Evolutionary conservation across 2,329 filamentous ascomycete species (phyloP), one percentile per base, ranked within the genome.

Genomic region (Tolypocladium amazonense): DNA sequence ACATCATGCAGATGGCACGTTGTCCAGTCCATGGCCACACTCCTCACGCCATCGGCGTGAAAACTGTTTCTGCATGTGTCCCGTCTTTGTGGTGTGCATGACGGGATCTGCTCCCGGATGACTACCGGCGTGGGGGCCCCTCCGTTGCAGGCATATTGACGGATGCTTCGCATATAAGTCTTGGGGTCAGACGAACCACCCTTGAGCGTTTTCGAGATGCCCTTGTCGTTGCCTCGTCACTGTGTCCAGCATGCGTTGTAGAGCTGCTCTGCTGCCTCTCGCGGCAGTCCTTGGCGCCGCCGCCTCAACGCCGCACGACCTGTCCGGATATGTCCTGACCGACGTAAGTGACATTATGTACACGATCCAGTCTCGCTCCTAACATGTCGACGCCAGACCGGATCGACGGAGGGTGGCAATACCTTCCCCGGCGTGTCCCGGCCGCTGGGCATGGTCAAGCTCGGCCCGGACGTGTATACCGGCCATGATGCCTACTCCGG

Each of bases 401-500:
- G 78, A 33, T 73, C 77, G 3, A 69, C 71, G 6, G 71, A 70
- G 60, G 78, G 78, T 27, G 78, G 79, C 11, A 81, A 81, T 62
- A 79, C 76, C 0, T 81, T 81, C 59, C 78, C 79, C 0, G 78
- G 78, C 23, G 76, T 79, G n/a, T 77, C 72, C 43, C 67, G 76
- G 54, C 78, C 79, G 1, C 68, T 79, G 41, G 78, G 78, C 25
- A 75, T 81, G 63, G 76, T 79, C 56, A 81, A 81, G 67, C 70
- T 81, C 4, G 79, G 78, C 4, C 79, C 80, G 11, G 77, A 81
- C 56, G 69, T 82, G 15, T 75, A 79, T 59, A 76, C 74, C 15
- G 78, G 77, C 15, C 72, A 71, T 12, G 80, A 83, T 63, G 75
- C 76, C 27, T 83, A 83, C 64, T 82, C 80, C 2, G 81, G 81